Base-by-base conservation (phyloP, 2,329 filamentous ascomycete species). In the Curvularia hawaiiensis region DNA sequence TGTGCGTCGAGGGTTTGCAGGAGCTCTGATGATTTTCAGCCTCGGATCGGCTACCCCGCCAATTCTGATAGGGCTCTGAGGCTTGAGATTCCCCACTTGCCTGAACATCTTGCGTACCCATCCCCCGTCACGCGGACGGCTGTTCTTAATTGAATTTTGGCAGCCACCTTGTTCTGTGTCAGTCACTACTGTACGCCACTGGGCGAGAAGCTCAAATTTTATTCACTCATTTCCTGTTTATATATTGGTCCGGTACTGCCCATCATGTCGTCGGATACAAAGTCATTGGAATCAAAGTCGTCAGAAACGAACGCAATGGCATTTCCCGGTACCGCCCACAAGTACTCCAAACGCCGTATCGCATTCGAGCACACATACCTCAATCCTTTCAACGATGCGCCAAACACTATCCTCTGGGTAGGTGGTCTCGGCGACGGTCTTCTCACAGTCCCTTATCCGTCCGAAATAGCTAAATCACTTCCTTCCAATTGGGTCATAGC, bases 361-460 rank as follows among this genome's bases (percentile, higher is more conserved):
- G 80, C 79, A 31, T 82, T 82, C 66, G 80, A 82, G 60, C 78
- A 80, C 55, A 67, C 72, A 31, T 56, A 78, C 72, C 33, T 54
- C 7, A n/a, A 47, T 26, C 45, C 73, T 55, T 58, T 60, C 53
- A 68, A 43, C 18, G 48, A 74, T 58, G 39, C 40, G 20, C 56
- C 51, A 24, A 86, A 90, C 74, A 87, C 86, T 3, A 75, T 92
- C 52, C 75, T 92, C 59, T 90, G 89, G 77, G 82, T 91, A 61
- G 88, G 88, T 60, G 90, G 90, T 35, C 83, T 92, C 16, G 83
- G 83, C 38, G 90, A 91, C 73, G 88, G 88, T 1, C 84, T 89
- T 57, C 84, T 89, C 61, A 87, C 86, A 0, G 82, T 89, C 9
- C 77, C 81, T 1, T 90, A 89, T 70, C 79, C 85, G 3, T 70